Evolutionary conservation across 371 early-diverging fungal species (phyloP).

Genomic region (Mucor lusitanicus): DNA sequence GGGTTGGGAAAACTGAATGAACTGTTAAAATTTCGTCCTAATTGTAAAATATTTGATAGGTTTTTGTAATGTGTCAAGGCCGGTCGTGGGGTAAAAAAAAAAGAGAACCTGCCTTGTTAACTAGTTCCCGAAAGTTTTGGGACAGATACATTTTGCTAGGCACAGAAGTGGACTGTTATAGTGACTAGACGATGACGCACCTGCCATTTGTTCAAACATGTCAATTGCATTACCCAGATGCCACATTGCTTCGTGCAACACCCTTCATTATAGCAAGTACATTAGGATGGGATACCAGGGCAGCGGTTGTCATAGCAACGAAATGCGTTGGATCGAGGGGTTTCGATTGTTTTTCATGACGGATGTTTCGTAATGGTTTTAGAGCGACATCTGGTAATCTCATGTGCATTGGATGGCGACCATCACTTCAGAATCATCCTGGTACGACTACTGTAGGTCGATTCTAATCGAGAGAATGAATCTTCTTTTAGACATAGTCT

Average conservation of each 20-base stretch:
- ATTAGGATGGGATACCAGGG: neutral
- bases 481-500: too few relatives aligned
- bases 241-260: neutral
- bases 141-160: conserved; percentile 13
- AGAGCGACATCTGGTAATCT: neutral
- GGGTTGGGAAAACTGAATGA: conserved; percentile 3
- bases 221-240: neutral
- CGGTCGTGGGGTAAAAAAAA: conserved; percentile 1
- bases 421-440: neutral
- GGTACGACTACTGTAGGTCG: too few relatives aligned
- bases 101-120: conserved; percentile 16
- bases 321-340: too few relatives aligned
- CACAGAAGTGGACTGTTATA: conserved; percentile 14
- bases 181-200: conserved; percentile 20
- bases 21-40: neutral
- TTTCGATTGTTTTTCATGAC: neutral
- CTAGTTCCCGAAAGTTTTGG: neutral
- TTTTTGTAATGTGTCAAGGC: neutral
- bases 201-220: neutral
- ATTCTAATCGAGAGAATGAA: too few relatives aligned
- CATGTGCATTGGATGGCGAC: neutral
- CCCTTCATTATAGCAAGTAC: neutral
- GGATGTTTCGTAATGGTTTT: neutral
- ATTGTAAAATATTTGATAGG: neutral
- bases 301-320: neutral